phyloP scores from a whole-genome alignment of 192 early-diverging fungal genomes.

The Borealophlyctis nickersoniae region DNA sequence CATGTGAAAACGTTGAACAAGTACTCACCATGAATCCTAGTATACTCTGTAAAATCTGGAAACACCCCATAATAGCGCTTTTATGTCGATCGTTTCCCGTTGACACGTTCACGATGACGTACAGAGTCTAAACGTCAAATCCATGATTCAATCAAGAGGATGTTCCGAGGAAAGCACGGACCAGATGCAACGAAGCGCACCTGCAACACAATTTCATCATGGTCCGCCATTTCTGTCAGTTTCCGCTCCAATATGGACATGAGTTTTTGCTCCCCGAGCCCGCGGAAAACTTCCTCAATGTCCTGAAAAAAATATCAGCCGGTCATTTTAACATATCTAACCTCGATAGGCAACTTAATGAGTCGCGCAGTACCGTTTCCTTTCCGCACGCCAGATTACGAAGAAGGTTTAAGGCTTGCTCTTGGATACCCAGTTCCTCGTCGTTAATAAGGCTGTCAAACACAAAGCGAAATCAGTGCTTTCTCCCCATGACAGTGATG shows the following conservation, averaged over 20 bases:
- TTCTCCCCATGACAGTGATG: neutral
- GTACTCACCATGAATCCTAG: conserved; percentile 34
- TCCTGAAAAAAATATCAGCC: too few relatives aligned
- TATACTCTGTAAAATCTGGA: conserved; percentile 25
- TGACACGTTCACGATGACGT: conserved; percentile 70
- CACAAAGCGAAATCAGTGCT: neutral
- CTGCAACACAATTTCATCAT: conserved; percentile 31
- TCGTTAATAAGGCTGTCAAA: conserved; percentile 57
- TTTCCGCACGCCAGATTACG: conserved; percentile 68
- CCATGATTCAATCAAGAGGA: too few relatives aligned
- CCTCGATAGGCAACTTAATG: neutral
- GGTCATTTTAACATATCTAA: neutral
- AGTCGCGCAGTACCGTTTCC: too few relatives aligned
- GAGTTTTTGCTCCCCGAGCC: conserved; percentile 59
- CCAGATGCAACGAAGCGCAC: too few relatives aligned
- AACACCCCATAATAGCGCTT: conserved; percentile 49
- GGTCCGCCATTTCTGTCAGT: conserved; percentile 28
- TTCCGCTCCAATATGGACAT: conserved; percentile 65
- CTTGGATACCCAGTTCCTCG: conserved; percentile 58
- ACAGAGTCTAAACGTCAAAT: too few relatives aligned
- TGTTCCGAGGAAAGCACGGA: too few relatives aligned
- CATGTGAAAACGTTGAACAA: too few relatives aligned
- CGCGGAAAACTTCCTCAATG: conserved; percentile 66
- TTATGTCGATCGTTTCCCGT: conserved; percentile 65
- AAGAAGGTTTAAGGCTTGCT: conserved; percentile 71